Evolutionary conservation across 805 yeast genomes (phyloP).

Genomic region (Yarrowia osloensis): DNA sequence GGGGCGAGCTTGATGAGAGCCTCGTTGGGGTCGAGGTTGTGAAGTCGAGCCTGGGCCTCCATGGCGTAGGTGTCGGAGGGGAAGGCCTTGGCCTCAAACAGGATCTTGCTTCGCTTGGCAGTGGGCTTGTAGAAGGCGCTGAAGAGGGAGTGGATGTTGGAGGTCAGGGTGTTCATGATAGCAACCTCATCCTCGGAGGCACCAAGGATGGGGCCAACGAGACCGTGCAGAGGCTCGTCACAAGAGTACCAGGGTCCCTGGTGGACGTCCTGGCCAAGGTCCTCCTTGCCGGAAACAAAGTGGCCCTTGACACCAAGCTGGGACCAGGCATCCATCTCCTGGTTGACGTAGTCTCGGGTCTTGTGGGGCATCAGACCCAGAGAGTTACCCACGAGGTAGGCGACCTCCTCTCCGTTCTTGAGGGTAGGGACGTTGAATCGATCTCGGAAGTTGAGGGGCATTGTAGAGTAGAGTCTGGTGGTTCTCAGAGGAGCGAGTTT

Average conservation of each 20-base stretch:
- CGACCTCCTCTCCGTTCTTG: conserved; percentile 40
- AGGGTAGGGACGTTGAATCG: conserved; percentile 33
- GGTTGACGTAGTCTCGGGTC: conserved; percentile 57
- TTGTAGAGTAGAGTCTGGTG: conserved; percentile 1
- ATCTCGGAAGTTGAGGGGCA: conserved; percentile 24
- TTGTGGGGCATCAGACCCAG: conserved; percentile 82
- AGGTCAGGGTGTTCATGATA: conserved; percentile 81
- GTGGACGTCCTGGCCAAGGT: conserved; percentile 37
- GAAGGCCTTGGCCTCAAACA: conserved; percentile 84
- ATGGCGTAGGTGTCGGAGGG: conserved; percentile 92
- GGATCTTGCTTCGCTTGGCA: conserved; percentile 60
- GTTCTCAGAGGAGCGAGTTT: background rate
- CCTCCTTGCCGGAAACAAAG: conserved; percentile 46
- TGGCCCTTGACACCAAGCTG: conserved; percentile 82
- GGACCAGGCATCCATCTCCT: conserved; percentile 82
- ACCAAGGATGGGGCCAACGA: conserved; percentile 74
- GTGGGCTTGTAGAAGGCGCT: conserved; percentile 73
- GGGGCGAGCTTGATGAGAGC: conserved; percentile 68
- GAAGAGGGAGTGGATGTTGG: conserved; percentile 74
- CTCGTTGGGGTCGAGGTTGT: conserved; percentile 54
- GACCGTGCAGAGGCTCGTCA: conserved; percentile 72
- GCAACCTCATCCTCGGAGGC: conserved; percentile 79
- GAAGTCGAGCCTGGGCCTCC: conserved; percentile 65
- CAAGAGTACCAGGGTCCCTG: conserved; percentile 80
- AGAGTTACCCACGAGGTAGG: conserved; percentile 90